Evolutionary conservation across 257 asterid genomes (phyloP), one percentile per base, ranked within the genome.

Genomic region (Henckelia pumila): DNA sequence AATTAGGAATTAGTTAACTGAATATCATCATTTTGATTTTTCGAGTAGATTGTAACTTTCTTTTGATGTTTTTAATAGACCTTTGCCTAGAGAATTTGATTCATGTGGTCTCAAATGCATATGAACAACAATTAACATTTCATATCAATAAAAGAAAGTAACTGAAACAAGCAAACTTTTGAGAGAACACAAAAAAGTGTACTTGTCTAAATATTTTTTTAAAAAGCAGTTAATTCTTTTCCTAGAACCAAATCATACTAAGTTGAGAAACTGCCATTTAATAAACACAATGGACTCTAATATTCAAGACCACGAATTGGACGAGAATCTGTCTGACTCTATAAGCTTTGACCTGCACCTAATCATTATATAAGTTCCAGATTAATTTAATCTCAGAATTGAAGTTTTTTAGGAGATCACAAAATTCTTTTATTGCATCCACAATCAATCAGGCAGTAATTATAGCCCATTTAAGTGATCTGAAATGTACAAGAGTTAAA

Each of bases 391-490:
- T 29, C 11, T 8, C 35, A 16, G 66, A 47, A 61, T 20, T 29
- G 19, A 35, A 17, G 52, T 6, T 30, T 7, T 61, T 32, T 24
- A 32, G 26, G 3, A 59, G 59, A 47, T 44, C 68, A 40, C 26
- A 59, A 5, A 59, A 8, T 59, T 29, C 22, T n/a, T 24, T 59
- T 6, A 5, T 22, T 59, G n/a, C 9, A 13, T 16, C 8, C n/a
- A 53, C 59, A 25, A 67, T 14, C 3, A 59, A 59, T 21, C 8
- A 22, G 23, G 33, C 17, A 59, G 29, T 0, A 19, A 14, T 11
- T 59, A 20, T 19, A 47, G 21, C 70, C 55, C 49, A 29, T 21
- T 35, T 30, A 53, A 40, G 11, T 52, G 35, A 30, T 66, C 66
- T 13, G 21, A 66, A 28, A 21, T 24, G 62, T 57, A 57, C 6